phyloP scores from a whole-genome alignment of 495 filamentous ascomycete species.

The Aspergillus cavernicola region DNA sequence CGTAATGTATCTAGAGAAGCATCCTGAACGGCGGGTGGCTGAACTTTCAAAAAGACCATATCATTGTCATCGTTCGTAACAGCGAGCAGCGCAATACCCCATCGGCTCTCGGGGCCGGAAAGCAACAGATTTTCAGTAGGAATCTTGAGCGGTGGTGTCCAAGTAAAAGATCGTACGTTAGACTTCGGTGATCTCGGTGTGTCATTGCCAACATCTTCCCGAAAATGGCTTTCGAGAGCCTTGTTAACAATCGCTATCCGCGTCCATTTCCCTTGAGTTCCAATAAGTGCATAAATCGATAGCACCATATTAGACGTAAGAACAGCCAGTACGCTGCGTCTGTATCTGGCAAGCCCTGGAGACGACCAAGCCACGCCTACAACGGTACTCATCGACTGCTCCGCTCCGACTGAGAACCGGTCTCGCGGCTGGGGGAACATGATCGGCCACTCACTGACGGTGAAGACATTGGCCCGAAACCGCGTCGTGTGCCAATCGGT shows the following conservation, averaged over 20 bases:
- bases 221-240: conserved; percentile 24
- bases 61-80: conserved; percentile 44
- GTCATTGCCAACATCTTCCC: conserved; percentile 6
- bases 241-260: conserved; percentile 44
- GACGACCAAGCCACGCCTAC: conserved; percentile 57
- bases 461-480: conserved; percentile 51
- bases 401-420: conserved; percentile 59
- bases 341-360: conserved; percentile 53
- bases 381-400: conserved; percentile 55
- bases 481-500: conserved; percentile 37
- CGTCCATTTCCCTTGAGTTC: conserved; percentile 38
- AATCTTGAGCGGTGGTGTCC: conserved; percentile 35
- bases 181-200: conserved; percentile 22
- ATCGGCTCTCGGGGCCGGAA: conserved; percentile 29
- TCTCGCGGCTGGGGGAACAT: conserved; percentile 42
- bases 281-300: conserved; percentile 43
- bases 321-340: conserved; percentile 55
- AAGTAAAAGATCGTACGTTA: conserved; percentile 40
- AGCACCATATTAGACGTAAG: conserved; percentile 55
- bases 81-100: conserved; percentile 38
- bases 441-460: conserved; percentile 48
- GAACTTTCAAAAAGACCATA: conserved; percentile 28
- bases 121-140: conserved; percentile 9
- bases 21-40: conserved; percentile 4
- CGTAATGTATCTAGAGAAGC: conserved; percentile 10